These are phyloP conservation scores for Metschnikowia cubensis DNA, from an alignment of 805 yeast species.

Conservation along the genomic window DNA sequence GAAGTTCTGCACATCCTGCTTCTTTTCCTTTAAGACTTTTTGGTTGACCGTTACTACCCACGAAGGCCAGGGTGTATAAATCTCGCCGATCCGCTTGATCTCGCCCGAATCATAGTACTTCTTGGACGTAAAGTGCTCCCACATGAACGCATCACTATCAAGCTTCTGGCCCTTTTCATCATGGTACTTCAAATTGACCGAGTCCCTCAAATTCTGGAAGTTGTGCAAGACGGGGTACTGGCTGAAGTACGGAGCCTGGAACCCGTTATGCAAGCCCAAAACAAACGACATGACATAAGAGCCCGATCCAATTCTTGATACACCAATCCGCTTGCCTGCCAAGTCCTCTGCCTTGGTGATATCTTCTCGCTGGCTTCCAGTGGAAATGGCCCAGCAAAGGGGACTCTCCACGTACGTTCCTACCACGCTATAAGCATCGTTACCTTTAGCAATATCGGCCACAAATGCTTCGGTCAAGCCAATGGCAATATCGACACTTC, in stretches of 20 bases:
- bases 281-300: slow-evolving; percentile 90
- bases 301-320: slow-evolving; percentile 86
- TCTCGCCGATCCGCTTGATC: slow-evolving; percentile 78
- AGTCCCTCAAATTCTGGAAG: slow-evolving; percentile 72
- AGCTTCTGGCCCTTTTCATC: slow-evolving; percentile 30
- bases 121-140: slow-evolving; percentile 92
- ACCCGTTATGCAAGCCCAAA: slow-evolving; percentile 58
- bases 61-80: slow-evolving; percentile 95
- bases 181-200: slow-evolving; percentile 55
- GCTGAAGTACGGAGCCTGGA: slow-evolving; percentile 48
- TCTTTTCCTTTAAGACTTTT: slow-evolving; percentile 29
- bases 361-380: slow-evolving; percentile 62
- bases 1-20: slow-evolving; percentile 34
- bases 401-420: slow-evolving; percentile 88
- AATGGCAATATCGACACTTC: slow-evolving; percentile 72
- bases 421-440: slow-evolving; percentile 56
- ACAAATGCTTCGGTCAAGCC: slow-evolving; percentile 92
- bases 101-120: slow-evolving; percentile 77
- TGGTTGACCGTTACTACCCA: slow-evolving; percentile 71
- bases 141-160: slow-evolving; percentile 81
- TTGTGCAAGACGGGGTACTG: slow-evolving; percentile 58
- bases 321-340: slow-evolving; percentile 64
- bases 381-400: slow-evolving; percentile 84
- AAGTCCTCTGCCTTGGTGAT: slow-evolving; percentile 50
- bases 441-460: slow-evolving; percentile 73